Evolutionary conservation across 768 basidiomycete genomes (phyloP), one percentile per base, ranked within the genome.

Genomic region (Gelatoporia subvermispora): DNA sequence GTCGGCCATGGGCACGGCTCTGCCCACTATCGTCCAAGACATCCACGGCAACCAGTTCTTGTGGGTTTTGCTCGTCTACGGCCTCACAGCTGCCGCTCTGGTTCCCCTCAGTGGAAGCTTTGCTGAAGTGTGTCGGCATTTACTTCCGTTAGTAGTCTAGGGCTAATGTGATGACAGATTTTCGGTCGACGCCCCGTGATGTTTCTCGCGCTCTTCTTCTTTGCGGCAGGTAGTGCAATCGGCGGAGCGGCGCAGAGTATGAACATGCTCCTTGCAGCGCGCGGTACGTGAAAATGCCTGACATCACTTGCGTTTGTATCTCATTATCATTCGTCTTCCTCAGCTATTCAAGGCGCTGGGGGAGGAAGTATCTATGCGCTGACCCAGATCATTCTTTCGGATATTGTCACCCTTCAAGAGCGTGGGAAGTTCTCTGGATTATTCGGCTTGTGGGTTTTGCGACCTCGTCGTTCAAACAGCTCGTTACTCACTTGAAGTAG

Each of bases 161-260:
- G 28, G 28, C 28, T 13, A 13, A 31, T 31, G 5, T 13, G 7
- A 7, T 31, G 13, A 13, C 13, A 64, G 2, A 60, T 64, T 0
- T 69, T 73, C 48, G 72, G 72, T 0, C 60, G 72, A 2, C 58
- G 56, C 4, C 67, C 68, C 5, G 53, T 65, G 28, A 51, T 71
- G 18, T 45, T 71, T 3, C 51, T 48, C 0, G 55, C 59, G 18
- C 52, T 71, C 13, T 17, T 59, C 0, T 39, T 66, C 13, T 73
- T 73, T 47, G 69, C 70, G 1, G 18, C 71, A 18, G 74, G 75
- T 0, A 66, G 65, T 13, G 73, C 70, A 0, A 18, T 76, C 1
- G 63, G 62, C 13, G 75, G 71, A 0, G 61, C 67, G 0, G 70
- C 72, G 0, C 58, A 66, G 23, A 68, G 43, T 45, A 72, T 75